Evolutionary conservation across 2,329 filamentous ascomycete species (phyloP), one percentile per base, ranked within the genome.

Genomic region (Colletotrichum viniferum): DNA sequence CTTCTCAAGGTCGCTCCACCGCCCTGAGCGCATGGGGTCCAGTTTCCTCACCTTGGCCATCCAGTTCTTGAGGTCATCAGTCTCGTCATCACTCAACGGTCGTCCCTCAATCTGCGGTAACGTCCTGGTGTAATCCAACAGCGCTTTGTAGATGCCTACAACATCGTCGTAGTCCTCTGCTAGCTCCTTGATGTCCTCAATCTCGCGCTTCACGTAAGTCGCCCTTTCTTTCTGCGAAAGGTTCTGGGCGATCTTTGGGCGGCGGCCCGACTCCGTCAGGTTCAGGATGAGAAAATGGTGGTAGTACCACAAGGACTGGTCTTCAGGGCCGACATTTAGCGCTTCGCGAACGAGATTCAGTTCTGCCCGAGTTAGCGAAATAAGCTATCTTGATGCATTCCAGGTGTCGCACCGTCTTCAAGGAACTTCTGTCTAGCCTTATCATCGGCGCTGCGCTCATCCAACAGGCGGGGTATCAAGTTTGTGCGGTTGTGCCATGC

Each of bases 271-370:
- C 80, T 87, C 88, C 68, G 89, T 86, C 79, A 94, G 87, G 81
- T 93, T 94, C 75, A 92, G 90, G 86, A 98, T 92, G 73, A 98
- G 87, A 81, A 94, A 98, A 79, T 97, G 94, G 83, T 98, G 96
- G 81, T 99, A 98, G 84, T 97, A 98, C 96, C 97, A 99, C 7
- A 98, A 88, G 21, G 96, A 98, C 82, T 98, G 96, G 82, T 98
- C 96, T 79, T 98, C 96, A 0, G 96, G 96, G 73, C 97, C 96
- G 48, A 95, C 95, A 75, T 96, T 97, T 64, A 98, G 88, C 0
- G 94, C 96, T 72, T 93, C 90, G 71, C 94, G 92, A 30, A 98
- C 93, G 58, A 95, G 86, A 30, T 90, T 88, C 66, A 98, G 88
- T 85, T 99, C 97, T 89, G 65, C 3, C 4, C 52, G 16, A 43